Percentiles rank a stretch among this genome's conserved stretches.
phyloP scores from a whole-genome alignment of 192 early-diverging fungal genomes.

The Coemansia sp. region DNA sequence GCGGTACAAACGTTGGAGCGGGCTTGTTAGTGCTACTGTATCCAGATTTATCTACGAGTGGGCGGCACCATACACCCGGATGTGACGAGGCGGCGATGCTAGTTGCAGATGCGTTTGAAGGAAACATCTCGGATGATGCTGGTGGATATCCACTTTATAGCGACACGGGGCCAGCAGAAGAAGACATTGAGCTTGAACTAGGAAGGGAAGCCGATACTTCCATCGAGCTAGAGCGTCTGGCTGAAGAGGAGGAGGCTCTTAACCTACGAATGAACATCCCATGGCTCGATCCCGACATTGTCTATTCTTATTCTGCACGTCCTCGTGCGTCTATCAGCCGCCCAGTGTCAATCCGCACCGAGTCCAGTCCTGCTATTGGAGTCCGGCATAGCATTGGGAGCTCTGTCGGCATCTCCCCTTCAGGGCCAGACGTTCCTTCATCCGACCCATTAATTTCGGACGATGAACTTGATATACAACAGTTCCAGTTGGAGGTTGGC shows the following conservation, averaged over 20 bases:
- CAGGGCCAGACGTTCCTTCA: constrained; percentile 21
- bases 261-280: constrained; percentile 40
- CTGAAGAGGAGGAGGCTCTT: constrained; percentile 1
- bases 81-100: background rate
- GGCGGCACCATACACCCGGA: background rate
- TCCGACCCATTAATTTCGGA: constrained; percentile 36
- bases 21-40: background rate
- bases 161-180: background rate
- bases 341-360: constrained; percentile 17
- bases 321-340: constrained; percentile 8
- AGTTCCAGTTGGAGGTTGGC: constrained; percentile 34
- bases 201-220: constrained; percentile 17
- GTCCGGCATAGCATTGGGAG: background rate
- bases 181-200: constrained; percentile 29
- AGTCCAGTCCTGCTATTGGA: constrained; percentile 22
- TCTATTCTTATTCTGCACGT: background rate
- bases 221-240: background rate
- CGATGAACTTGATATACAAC: constrained; percentile 33
- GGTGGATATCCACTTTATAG: background rate
- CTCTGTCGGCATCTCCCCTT: constrained; percentile 17
- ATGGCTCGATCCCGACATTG: constrained; percentile 35
- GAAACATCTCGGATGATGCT: background rate
- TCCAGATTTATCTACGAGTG: background rate
- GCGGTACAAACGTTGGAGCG: background rate
- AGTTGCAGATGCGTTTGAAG: background rate